A percentile compares a stretch with the other conserved stretches of the same genome.
Conservation (phyloP, 148 eudicot species). For the Rhododendron kiyosumense region DNA sequence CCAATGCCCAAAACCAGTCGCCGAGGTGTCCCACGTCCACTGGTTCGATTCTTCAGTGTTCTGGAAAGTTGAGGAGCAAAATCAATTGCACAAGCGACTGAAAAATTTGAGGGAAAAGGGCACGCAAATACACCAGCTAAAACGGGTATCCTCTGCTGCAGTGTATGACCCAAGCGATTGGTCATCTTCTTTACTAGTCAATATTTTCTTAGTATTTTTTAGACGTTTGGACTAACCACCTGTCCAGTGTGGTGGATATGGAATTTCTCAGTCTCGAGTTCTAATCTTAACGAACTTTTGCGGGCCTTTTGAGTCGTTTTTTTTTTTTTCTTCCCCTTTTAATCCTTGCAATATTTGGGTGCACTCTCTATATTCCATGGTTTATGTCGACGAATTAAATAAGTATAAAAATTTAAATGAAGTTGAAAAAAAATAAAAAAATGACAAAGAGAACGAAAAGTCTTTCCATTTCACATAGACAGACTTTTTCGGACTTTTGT, state of each 20-base stretch:
- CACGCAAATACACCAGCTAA: constrained; percentile 8
- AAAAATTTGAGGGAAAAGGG: constrained; percentile 14
- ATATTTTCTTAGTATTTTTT: not conserved
- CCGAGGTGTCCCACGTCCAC: constrained; percentile 29
- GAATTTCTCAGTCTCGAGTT: not conserved
- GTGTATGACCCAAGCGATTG: constrained; percentile 21
- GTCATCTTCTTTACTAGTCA: constrained; percentile 19
- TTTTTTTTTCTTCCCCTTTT: too few species aligned
- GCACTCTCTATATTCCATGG: too few species aligned
- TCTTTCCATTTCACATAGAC: too few species aligned
- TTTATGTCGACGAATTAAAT: too few species aligned
- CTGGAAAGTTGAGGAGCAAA: constrained; percentile 13
- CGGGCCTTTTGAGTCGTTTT: not conserved
- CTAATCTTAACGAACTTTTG: not conserved
- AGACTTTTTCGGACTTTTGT: too few species aligned
- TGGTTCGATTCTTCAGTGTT: constrained; percentile 13
- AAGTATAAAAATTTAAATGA: too few species aligned
- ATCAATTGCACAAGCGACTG: constrained; percentile 10
- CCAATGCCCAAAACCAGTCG: constrained; percentile 69
- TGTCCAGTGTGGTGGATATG: not conserved
- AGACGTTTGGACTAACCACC: not conserved
- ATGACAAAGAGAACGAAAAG: too few species aligned
- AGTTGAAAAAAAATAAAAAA: too few species aligned
- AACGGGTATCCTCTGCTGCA: constrained; percentile 18
- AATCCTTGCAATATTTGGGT: too few species aligned